phyloP scores from a whole-genome alignment of 495 filamentous ascomycete genomes.

The Talaromyces borbonicus region DNA sequence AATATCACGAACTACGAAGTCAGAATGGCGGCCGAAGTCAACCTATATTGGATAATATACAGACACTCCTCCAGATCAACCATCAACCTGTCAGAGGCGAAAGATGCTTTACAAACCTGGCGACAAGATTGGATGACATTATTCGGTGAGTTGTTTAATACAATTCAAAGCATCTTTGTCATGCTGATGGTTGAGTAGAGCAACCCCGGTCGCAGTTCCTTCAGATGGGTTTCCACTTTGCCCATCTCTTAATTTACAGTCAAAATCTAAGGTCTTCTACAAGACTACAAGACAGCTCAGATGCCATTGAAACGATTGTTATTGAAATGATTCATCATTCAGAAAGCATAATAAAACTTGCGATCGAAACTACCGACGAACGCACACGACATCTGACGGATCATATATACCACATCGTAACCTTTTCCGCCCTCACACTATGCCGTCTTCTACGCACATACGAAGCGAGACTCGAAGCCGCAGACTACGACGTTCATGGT shows the following conservation, averaged over 20 bases:
- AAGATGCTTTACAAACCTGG: slow-evolving; percentile 28
- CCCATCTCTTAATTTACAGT: slow-evolving; percentile 32
- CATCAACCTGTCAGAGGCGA: slow-evolving; percentile 24
- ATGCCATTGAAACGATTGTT: slow-evolving; percentile 21
- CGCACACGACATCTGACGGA: slow-evolving; percentile 36
- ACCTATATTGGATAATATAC: slow-evolving; percentile 38
- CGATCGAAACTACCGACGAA: slow-evolving; percentile 36
- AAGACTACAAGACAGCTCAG: slow-evolving; percentile 10
- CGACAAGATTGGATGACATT: slow-evolving; percentile 30
- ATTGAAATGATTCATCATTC: slow-evolving; percentile 35
- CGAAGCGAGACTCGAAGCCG: slow-evolving; percentile 20
- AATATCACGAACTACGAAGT: slow-evolving; percentile 34
- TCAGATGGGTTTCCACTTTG: slow-evolving; percentile 39
- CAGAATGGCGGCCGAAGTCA: slow-evolving; percentile 36
- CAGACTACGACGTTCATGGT: slow-evolving; percentile 17
- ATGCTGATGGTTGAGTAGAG: slow-evolving; percentile 14
- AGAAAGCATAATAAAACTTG: slow-evolving; percentile 30
- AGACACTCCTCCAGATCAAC: slow-evolving; percentile 10
- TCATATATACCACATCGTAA: slow-evolving; percentile 42
- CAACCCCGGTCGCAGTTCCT: slow-evolving; percentile 40
- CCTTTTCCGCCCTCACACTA: slow-evolving; percentile 33
- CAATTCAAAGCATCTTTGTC: not conserved
- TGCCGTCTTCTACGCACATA: slow-evolving; percentile 29
- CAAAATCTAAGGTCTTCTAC: slow-evolving; percentile 29
- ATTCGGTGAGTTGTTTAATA: slow-evolving; percentile 19